Conservation (phyloP, 1,284 basidiomycete species). For the Boletus sp. region DNA sequence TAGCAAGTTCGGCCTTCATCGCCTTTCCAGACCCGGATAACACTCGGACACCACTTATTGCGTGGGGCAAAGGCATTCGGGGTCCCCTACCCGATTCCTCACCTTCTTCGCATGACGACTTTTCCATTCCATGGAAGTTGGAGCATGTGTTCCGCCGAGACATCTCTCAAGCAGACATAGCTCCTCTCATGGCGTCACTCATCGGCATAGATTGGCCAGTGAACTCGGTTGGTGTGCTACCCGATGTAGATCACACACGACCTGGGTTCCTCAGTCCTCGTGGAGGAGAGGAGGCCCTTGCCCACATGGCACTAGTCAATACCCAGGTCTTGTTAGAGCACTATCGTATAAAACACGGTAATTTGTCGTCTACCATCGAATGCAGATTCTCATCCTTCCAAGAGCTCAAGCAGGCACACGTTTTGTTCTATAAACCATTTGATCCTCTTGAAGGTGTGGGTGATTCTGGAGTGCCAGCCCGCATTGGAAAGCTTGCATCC, state of each 20-base stretch:
- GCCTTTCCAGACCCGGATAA: constrained; percentile 71
- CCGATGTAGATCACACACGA: constrained; percentile 55
- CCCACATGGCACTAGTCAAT: constrained; percentile 65
- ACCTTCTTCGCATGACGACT: constrained; percentile 63
- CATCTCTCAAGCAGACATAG: constrained; percentile 82
- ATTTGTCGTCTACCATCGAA: constrained; percentile 11
- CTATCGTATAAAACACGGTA: constrained; percentile 76
- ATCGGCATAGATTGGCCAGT: constrained; percentile 70
- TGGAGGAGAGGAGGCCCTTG: constrained; percentile 41
- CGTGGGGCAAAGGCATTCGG: constrained; percentile 78
- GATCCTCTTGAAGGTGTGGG: constrained; percentile 33
- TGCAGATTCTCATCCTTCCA: constrained; percentile 13
- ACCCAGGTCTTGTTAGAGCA: constrained; percentile 76
- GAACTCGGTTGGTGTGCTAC: constrained; percentile 72
- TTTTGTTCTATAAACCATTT: constrained; percentile 63
- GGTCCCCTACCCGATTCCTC: constrained; percentile 53
- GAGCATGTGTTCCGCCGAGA: constrained; percentile 60
- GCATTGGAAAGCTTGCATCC: constrained; percentile 30
- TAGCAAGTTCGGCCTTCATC: constrained; percentile 5
- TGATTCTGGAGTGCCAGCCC: constrained; percentile 25
- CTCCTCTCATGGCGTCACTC: constrained; percentile 75
- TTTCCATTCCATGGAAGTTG: constrained; percentile 62
- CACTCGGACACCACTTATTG: constrained; percentile 81
- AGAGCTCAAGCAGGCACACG: constrained; percentile 61
- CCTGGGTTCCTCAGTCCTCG: constrained; percentile 50